Base-by-base conservation (phyloP, 176 grass and related monocot species). In the Neostapfia colusana region DNA sequence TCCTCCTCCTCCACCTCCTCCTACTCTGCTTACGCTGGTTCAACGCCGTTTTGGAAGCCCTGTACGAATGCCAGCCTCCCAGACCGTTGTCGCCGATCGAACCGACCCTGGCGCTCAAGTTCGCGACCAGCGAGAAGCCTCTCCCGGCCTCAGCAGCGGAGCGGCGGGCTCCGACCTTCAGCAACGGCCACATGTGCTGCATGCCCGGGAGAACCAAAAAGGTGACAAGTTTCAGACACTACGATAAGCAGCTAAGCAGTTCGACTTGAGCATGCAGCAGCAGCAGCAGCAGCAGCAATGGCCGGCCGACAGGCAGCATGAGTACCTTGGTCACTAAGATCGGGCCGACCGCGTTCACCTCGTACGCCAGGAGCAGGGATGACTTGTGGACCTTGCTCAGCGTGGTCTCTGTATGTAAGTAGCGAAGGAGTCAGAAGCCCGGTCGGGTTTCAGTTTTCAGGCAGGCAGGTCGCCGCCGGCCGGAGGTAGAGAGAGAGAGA, bases 11-110 rank as follows among this genome's bases (percentile, higher is more conserved):
- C n/a, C n/a, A n/a, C n/a, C n/a, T n/a, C n/a, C n/a, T n/a, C n/a
- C n/a, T n/a, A n/a, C n/a, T n/a, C n/a, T n/a, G n/a, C n/a, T 86
- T 86, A 92, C 91, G 86, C 79, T 97, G 91, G 82, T 97, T 93
- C 63, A 93, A 59, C 13, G 94, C 89, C 18, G 94, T 67, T 90
- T 98, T 94, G 23, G 89, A 98, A 81, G 95, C 81, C 72, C 95
- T 90, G 48, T 97, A 97, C 18, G 95, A 88, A 73, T 93, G 89
- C 95, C 95, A 97, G 60, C 95, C 91, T 44, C 91, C 95, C 67
- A 97, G 60, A 58, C 72, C 58, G 31, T 97, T 97, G 20, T 97
- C 91, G 9, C 95, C 91, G 36, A 97, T 88, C 1, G 89, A 97
- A 55, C 91, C 87, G 62, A 92, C 95, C 78, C 91, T 91, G 4